A percentile compares a stretch with the other conserved stretches of the same genome.
phyloP scores from a whole-genome alignment of 2,329 filamentous ascomycete genomes.

The Calonectria montana region DNA sequence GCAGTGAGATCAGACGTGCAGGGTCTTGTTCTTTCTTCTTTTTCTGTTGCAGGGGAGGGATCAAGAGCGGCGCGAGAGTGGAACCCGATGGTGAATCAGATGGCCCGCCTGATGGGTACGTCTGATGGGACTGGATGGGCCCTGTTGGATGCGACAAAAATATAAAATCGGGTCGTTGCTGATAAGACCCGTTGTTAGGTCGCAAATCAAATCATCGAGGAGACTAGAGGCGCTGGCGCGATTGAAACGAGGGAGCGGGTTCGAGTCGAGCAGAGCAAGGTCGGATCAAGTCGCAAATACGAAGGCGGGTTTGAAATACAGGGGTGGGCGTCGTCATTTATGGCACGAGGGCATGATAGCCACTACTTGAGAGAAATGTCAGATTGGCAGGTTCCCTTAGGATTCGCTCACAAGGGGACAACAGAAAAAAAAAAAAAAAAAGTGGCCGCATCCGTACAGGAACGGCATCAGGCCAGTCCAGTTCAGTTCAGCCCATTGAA shows the following conservation, averaged over 20 bases:
- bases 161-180: conserved; percentile 42
- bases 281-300: neutral
- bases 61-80: conserved; percentile 39
- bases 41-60: conserved; percentile 25
- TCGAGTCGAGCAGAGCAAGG: neutral
- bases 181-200: conserved; percentile 41
- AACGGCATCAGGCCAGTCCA: conserved; percentile 10
- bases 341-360: neutral
- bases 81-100: conserved; percentile 35
- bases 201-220: conserved; percentile 14
- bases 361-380: neutral
- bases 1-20: conserved; percentile 24
- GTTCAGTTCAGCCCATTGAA: neutral
- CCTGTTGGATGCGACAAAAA: conserved; percentile 35
- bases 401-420: neutral
- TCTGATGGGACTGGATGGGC: conserved; percentile 14
- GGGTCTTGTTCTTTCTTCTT: neutral
- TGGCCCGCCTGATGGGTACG: conserved; percentile 22
- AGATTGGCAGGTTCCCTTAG: neutral
- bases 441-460: conserved; percentile 29
- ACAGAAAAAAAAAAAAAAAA: neutral
- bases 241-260: neutral
- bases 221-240: conserved; percentile 1
- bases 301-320: neutral
- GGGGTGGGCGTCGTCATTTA: neutral